Evolutionary conservation across 2,329 filamentous ascomycete species (phyloP), one percentile per base, ranked within the genome.

Genomic region (Waltergamsia citrina): DNA sequence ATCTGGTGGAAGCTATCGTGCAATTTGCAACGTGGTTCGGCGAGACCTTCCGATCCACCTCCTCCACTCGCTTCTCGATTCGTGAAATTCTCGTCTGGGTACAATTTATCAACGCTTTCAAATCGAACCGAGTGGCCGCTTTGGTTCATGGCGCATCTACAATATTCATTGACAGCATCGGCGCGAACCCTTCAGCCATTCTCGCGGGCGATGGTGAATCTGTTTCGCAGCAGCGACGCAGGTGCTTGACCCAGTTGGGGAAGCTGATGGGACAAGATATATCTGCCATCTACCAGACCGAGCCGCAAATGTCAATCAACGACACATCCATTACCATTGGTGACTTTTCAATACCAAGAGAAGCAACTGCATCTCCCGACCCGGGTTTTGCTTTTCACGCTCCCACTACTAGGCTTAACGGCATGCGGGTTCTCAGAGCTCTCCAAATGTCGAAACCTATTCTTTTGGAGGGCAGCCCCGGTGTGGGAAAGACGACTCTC

Each of bases 401-500:
- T 2, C 86, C 86, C 1, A 98, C 92, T 0, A 96, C 92, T 1
- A 79, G 81, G 39, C 69, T 81, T 32, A 99, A 98, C 51, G 82
- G 83, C 1, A 90, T 96, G 77, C 75, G 92, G 52, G 81, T 98
- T 21, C 74, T 93, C 36, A 79, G 92, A 41, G 93, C 90, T 11
- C 65, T 98, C 40, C 87, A 94, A 49, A 76, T 94, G 35, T 70
- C 77, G 34, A 95, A 95, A 52, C 90, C 92, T 3, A 90, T 98
- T 35, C 69, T 98, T 6, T 72, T 99, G 3, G 92, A 99, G 62
- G 92, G 93, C 23, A 95, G 85, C 46, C 92, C 92, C n/a, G 92
- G 92, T 52, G 92, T 99, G 16, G 92, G 92, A 36, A 99, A 98
- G 63, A 99, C 92, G 0, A 94, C 90, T 2, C 69, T 99, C 11